Base-by-base conservation (phyloP, 768 basidiomycete genomes). In the Mycena crocata region DNA sequence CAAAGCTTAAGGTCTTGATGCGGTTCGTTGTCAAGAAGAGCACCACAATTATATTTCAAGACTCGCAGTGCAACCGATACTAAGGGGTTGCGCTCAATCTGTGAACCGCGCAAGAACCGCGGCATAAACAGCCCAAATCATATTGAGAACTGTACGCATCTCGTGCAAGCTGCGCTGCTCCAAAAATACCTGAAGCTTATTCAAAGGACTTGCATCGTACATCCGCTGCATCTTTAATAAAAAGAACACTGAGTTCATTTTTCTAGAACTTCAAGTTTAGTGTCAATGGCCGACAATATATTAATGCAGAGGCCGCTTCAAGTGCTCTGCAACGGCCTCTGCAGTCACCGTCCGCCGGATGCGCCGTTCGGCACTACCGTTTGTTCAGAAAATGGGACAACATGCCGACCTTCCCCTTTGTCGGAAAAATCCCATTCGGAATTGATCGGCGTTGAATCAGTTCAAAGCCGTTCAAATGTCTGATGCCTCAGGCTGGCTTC, bases 1-100 rank as follows among this genome's bases (percentile, higher is more conserved):
- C 81, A 66, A 82, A 80, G n/a, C n/a, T n/a, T n/a, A n/a, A n/a
- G 1, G 74, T 71, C 28, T 76, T 72, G 69, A 80, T 67, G 37
- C 77, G 71, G 73, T 81, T 82, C 14, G 80, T 82, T 13, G 81
- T 81, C 57, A 83, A 74, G 73, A 82, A 78, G 32, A 82, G 74
- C 42, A 83, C 81, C 81, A 37, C 74, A 72, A 67, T 80, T 78
- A 64, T 78, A 78, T 69, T 80, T 75, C 23, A 81, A 60, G 55
- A 76, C 66, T 3, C 78, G 76, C 8, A 79, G 68, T 69, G 71
- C 72, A 17, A 73, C 73, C 2, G 71, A 71, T 9, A 77, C 76
- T 45, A 77, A 46, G 0, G 74, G 67, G 51, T 76, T 77, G 28
- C 76, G 64, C 28, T 67, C 50, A n/a, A 76, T 64, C 63, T 64